Percentiles rank a stretch among this genome's conserved stretches.
These are phyloP conservation scores for Candida tropicalis DNA, from an alignment of 1,139 yeast species.

Conservation along the genomic window DNA sequence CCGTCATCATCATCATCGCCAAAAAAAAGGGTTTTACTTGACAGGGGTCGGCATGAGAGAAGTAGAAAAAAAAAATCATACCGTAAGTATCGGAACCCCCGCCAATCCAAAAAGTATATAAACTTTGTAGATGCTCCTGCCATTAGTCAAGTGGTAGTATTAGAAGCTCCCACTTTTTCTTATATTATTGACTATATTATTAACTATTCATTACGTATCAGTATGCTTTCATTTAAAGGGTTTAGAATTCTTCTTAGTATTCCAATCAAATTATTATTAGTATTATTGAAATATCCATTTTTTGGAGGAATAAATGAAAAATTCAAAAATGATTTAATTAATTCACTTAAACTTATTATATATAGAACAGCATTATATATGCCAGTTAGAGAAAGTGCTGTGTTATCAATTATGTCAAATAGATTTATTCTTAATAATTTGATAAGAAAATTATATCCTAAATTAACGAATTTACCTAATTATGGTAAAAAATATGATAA, in stretches of 20 bases:
- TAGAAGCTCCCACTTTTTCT: too few relatives aligned
- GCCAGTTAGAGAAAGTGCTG: conserved; percentile 14
- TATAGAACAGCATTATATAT: conserved; percentile 13
- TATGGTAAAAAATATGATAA: conserved; percentile 38
- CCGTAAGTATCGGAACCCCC: too few relatives aligned
- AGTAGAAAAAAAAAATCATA: too few relatives aligned
- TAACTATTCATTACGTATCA: not conserved
- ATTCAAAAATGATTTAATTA: conserved; percentile 10
- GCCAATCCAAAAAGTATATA: too few relatives aligned
- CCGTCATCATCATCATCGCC: too few relatives aligned
- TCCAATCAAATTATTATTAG: conserved; percentile 12
- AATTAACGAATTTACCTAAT: conserved; percentile 23
- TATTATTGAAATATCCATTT: conserved; percentile 14
- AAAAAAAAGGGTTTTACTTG: too few relatives aligned
- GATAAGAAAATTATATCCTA: conserved; percentile 9
- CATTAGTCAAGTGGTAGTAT: too few relatives aligned
- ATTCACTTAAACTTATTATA: conserved; percentile 14
- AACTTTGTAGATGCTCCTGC: too few relatives aligned
- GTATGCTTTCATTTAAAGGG: conserved; percentile 13
- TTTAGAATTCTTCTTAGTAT: conserved; percentile 10
- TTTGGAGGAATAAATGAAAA: conserved; percentile 15
- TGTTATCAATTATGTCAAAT: conserved; percentile 8
- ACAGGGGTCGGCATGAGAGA: too few relatives aligned
- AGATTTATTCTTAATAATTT: conserved; percentile 11
- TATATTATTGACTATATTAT: too few relatives aligned